Evolutionary conservation across 768 basidiomycete species (phyloP).

Genomic region (Rhizopogon roseolus): DNA sequence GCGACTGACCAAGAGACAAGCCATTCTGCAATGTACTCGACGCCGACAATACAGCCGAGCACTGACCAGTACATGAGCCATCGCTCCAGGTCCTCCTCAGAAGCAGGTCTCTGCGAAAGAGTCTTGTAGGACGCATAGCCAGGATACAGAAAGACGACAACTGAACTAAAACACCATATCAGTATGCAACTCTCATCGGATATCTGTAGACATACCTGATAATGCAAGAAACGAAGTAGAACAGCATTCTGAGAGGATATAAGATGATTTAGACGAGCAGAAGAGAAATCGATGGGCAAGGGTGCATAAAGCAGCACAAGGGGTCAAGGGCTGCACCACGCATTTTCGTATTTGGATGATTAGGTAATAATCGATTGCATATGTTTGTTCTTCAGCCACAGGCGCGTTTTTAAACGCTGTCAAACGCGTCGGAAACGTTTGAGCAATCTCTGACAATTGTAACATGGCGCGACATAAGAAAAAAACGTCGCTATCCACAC

Average conservation of each 20-base stretch:
- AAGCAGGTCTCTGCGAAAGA: slow-evolving; percentile 79
- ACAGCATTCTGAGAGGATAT: slow-evolving; percentile 27
- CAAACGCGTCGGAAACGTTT: background rate
- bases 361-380: slow-evolving; percentile 10
- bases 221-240: slow-evolving; percentile 37
- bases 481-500: slow-evolving; percentile 9
- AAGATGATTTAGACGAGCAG: slow-evolving; percentile 3
- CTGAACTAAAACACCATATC: slow-evolving; percentile 40
- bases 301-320: background rate
- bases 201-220: slow-evolving; percentile 31
- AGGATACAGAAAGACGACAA: slow-evolving; percentile 82
- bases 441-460: background rate
- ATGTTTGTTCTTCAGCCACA: slow-evolving; percentile 14
- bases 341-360: slow-evolving; percentile 10
- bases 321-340: background rate
- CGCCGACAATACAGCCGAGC: slow-evolving; percentile 71
- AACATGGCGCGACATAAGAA: slow-evolving; percentile 21
- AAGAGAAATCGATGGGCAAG: background rate
- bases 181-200: slow-evolving; percentile 6
- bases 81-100: slow-evolving; percentile 80
- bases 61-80: slow-evolving; percentile 99
- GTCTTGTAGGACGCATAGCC: slow-evolving; percentile 97
- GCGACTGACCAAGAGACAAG: slow-evolving; percentile 71
- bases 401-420: slow-evolving; percentile 13
- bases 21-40: slow-evolving; percentile 88